Conservation (phyloP, 345 rosid species). For the Chamaenerion angustifolium region DNA sequence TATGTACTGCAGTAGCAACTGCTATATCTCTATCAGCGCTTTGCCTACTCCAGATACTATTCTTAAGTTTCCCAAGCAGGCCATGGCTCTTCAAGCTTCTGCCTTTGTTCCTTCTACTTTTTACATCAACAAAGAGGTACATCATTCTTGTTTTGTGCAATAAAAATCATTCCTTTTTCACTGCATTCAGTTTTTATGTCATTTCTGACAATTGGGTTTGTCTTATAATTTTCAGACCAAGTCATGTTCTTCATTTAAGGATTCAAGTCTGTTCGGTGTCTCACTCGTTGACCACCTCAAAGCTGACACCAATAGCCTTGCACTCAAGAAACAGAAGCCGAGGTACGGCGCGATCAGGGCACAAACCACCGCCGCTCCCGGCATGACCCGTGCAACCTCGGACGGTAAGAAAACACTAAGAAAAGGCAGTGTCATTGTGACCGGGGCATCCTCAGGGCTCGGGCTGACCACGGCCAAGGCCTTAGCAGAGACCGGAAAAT, state of each 20-base stretch:
- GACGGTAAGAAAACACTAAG: constrained; percentile 67
- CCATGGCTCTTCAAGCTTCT: constrained; percentile 72
- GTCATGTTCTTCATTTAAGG: constrained; percentile 34
- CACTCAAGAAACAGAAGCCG: constrained; percentile 33
- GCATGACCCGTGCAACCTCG: constrained; percentile 20
- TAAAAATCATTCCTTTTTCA: too few relatives aligned
- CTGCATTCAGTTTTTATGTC: too few relatives aligned
- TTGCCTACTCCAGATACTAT: not conserved
- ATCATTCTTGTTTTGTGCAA: too few relatives aligned
- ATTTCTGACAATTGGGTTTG: too few relatives aligned
- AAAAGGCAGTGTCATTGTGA: constrained; percentile 56
- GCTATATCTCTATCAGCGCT: not conserved
- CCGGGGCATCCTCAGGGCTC: constrained; percentile 81
- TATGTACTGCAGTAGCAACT: not conserved
- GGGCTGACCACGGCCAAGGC: constrained; percentile 83
- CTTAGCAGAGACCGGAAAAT: constrained; percentile 73
- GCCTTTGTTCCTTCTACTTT: constrained; percentile 58
- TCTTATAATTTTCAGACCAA: too few relatives aligned
- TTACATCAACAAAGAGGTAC: constrained; percentile 52
- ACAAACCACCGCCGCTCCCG: constrained; percentile 51
- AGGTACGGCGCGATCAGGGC: constrained; percentile 45
- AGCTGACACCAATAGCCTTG: constrained; percentile 34
- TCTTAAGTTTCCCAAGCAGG: not conserved
- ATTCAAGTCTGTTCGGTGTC: constrained; percentile 60
- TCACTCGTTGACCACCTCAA: constrained; percentile 48